Base-by-base conservation (phyloP, 495 filamentous ascomycete genomes). In the Aspergillus leporis region DNA sequence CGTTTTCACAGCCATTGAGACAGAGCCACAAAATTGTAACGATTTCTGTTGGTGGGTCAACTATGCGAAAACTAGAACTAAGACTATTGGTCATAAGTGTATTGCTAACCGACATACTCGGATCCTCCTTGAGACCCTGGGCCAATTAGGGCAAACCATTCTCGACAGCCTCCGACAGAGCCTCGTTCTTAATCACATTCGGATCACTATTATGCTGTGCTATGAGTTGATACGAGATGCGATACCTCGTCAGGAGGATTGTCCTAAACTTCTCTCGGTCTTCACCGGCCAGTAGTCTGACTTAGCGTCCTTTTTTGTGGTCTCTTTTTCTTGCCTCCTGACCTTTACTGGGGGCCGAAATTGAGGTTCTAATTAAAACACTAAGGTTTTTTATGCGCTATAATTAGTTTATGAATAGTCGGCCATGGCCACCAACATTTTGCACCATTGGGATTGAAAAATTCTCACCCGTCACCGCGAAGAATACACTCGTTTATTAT, bases 401-500 rank as follows among this genome's bases (percentile, higher is more conserved):
- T 47, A 21, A 47, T 47, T 47, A 47, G 43, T 21, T 28, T 23
- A 47, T 47, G 43, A 23, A 47, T 47, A 47, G 7, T 18, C 3
- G 5, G 21, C 12, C 43, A 47, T 47, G 43, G 43, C 43, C 43
- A 22, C 38, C 16, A 5, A 4, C 43, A 21, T 22, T 16, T 14
- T n/a, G 7, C n/a, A 2, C 14, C 41, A 4, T 4, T 45, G 18
- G 18, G 3, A 19, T 45, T 45, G 16, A 47, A 47, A 47, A 47
- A 23, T 47, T 7, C 3, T 23, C 19, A 0, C 19, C 19, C 7
- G 43, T 47, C 43, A 23, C 19, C 43, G 43, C 12, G 43, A 9
- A 47, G 18, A 36, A 36, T 38, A 50, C 51, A 50, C 28, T 59
- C 51, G 51, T 51, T 52, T 41, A 36, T 32, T 30, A 62, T 57